These are phyloP conservation scores for Fusarium lateritium DNA, from an alignment of 2,329 filamentous ascomycete genomes.

Conservation along the genomic window DNA sequence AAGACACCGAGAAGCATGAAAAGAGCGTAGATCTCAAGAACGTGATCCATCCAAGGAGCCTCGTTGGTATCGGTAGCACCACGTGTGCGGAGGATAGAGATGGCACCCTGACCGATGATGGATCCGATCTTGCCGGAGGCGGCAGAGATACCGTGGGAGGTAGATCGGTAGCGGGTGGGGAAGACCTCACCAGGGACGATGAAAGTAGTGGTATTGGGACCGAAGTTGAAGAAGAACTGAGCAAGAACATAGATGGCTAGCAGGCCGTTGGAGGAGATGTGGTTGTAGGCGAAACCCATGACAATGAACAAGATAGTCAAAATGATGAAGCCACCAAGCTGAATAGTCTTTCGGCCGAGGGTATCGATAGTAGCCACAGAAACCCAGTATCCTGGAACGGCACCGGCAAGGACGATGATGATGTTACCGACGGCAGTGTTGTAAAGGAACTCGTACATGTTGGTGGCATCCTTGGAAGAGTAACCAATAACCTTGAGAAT, in stretches of 20 bases:
- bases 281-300: conserved; percentile 74
- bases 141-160: conserved; percentile 70
- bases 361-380: conserved; percentile 82
- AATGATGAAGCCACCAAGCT: conserved; percentile 74
- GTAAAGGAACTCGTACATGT: conserved; percentile 78
- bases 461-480: conserved; percentile 62
- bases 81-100: conserved; percentile 66
- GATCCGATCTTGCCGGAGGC: conserved; percentile 69
- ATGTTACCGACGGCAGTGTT: conserved; percentile 85
- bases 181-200: conserved; percentile 71
- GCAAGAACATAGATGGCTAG: conserved; percentile 69
- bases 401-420: conserved; percentile 83
- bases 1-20: conserved; percentile 83
- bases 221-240: conserved; percentile 74
- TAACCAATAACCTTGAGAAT: conserved; percentile 82
- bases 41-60: conserved; percentile 81
- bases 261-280: conserved; percentile 66
- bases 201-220: conserved; percentile 71
- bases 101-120: conserved; percentile 71
- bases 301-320: conserved; percentile 73
- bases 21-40: conserved; percentile 80
- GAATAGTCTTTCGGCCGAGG: conserved; percentile 83
- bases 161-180: conserved; percentile 70
- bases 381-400: conserved; percentile 87
- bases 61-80: conserved; percentile 58